These are phyloP conservation scores for Pseudogymnoascus sp. DNA, from an alignment of 2,329 filamentous ascomycete species.

Conservation along the genomic window DNA sequence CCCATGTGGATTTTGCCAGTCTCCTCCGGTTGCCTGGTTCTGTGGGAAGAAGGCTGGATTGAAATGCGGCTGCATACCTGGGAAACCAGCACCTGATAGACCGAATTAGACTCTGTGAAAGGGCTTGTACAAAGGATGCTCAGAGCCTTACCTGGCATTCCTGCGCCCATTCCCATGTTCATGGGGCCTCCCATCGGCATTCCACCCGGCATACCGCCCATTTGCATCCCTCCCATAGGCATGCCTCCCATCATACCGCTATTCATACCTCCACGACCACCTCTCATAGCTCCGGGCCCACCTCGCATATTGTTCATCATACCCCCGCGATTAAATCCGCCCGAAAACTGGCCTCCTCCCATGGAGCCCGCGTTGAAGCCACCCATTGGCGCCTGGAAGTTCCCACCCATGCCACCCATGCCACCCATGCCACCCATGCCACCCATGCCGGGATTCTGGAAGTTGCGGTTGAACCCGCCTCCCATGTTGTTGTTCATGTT, in stretches of 20 bases:
- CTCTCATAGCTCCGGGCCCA: conserved; percentile 48
- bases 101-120: conserved; percentile 15
- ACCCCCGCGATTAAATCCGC: conserved; percentile 44
- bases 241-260: conserved; percentile 38
- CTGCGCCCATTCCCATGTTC: conserved; percentile 40
- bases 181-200: conserved; percentile 42
- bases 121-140: conserved; percentile 16
- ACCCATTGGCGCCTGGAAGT: conserved; percentile 34
- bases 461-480: conserved; percentile 44
- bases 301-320: conserved; percentile 43
- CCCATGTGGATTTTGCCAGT: conserved; percentile 73
- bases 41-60: conserved; percentile 64
- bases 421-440: conserved; percentile 38
- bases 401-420: conserved; percentile 36
- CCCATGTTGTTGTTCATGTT: conserved; percentile 40
- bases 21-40: conserved; percentile 36
- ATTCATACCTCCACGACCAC: conserved; percentile 44
- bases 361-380: conserved; percentile 39
- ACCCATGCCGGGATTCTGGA: conserved; percentile 35
- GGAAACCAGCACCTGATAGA: conserved; percentile 45
- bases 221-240: conserved; percentile 46
- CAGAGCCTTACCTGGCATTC: conserved; percentile 46
- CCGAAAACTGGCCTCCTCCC: conserved; percentile 34
- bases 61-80: conserved; percentile 61
- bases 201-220: conserved; percentile 32